A percentile compares a stretch with the other conserved stretches of the same genome.
phyloP scores from a whole-genome alignment of 371 early-diverging fungal genomes.

The Mucor lusitanicus region DNA sequence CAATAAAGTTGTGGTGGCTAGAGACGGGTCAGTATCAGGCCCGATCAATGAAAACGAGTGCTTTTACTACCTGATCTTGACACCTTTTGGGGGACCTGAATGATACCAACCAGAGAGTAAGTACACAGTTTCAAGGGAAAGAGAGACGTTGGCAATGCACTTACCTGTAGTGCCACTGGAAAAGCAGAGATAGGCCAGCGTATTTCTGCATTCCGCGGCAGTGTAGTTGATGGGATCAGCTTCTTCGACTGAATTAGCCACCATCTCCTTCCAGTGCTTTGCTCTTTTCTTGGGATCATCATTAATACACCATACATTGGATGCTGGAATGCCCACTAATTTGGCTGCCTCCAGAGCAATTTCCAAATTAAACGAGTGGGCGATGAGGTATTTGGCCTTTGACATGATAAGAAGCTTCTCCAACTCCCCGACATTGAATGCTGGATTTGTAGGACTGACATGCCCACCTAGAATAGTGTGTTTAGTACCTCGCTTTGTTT shows the following conservation, averaged over 20 bases:
- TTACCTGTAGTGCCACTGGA: slow-evolving; percentile 34
- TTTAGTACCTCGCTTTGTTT: background rate
- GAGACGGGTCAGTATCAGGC: too few relatives aligned
- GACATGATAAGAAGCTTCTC: slow-evolving; percentile 65
- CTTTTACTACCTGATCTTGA: slow-evolving; percentile 9
- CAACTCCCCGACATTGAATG: slow-evolving; percentile 56
- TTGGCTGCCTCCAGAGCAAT: slow-evolving; percentile 52
- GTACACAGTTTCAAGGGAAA: background rate
- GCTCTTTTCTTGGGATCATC: slow-evolving; percentile 23
- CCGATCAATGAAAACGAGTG: background rate
- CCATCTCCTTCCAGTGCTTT: background rate
- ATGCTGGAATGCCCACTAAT: slow-evolving; percentile 46
- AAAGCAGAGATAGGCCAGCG: slow-evolving; percentile 23
- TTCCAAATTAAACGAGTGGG: slow-evolving; percentile 37
- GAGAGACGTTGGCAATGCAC: background rate
- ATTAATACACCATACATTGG: slow-evolving; percentile 55
- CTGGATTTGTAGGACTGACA: slow-evolving; percentile 46
- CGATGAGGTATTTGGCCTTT: slow-evolving; percentile 41
- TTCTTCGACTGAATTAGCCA: background rate
- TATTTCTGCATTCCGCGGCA: slow-evolving; percentile 8
- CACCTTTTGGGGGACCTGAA: slow-evolving; percentile 16
- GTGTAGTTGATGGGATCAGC: slow-evolving; percentile 4
- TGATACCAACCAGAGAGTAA: background rate
- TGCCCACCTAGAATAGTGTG: slow-evolving; percentile 51
- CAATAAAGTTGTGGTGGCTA: slow-evolving; percentile 27